These are phyloP conservation scores for Scedosporium minutisporum DNA, from an alignment of 2,329 filamentous ascomycete genomes.

Conservation along the genomic window DNA sequence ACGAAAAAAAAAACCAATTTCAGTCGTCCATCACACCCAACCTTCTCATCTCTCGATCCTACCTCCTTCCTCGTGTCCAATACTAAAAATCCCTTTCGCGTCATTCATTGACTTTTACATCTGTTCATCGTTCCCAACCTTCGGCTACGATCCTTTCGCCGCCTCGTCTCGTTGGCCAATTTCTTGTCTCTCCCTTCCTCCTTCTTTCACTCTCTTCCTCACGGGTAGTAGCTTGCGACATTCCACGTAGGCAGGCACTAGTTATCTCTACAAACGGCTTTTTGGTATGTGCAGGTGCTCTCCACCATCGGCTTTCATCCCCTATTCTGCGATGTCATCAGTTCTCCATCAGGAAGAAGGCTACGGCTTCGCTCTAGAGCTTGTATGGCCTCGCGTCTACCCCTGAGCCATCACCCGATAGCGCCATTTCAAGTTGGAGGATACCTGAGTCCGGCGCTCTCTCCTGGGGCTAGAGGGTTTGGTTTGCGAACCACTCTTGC, in stretches of 20 bases:
- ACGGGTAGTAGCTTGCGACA: constrained; percentile 24
- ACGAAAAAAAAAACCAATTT: constrained; percentile 8
- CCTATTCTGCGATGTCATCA: background rate
- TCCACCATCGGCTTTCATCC: background rate
- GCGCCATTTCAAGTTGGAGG: too few relatives aligned
- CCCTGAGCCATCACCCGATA: background rate
- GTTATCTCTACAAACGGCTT: constrained; percentile 6
- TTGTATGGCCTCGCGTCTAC: background rate
- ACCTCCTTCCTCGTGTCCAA: background rate
- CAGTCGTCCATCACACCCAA: constrained; percentile 6
- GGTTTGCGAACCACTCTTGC: background rate
- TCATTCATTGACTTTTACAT: constrained; percentile 5
- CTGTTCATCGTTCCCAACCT: constrained; percentile 1
- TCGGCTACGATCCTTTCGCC: background rate
- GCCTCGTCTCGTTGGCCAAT: background rate
- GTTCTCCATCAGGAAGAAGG: background rate
- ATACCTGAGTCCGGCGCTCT: too few relatives aligned
- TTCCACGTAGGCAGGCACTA: constrained; percentile 15
- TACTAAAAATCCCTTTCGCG: constrained; percentile 2
- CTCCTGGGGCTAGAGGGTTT: background rate
- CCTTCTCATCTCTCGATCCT: constrained; percentile 1
- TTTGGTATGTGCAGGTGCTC: constrained; percentile 11
- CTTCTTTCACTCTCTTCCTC: background rate
- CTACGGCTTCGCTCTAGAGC: background rate
- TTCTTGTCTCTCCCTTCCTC: background rate